phyloP scores from a whole-genome alignment of 768 basidiomycete genomes.

The Suillus hirtellus region DNA sequence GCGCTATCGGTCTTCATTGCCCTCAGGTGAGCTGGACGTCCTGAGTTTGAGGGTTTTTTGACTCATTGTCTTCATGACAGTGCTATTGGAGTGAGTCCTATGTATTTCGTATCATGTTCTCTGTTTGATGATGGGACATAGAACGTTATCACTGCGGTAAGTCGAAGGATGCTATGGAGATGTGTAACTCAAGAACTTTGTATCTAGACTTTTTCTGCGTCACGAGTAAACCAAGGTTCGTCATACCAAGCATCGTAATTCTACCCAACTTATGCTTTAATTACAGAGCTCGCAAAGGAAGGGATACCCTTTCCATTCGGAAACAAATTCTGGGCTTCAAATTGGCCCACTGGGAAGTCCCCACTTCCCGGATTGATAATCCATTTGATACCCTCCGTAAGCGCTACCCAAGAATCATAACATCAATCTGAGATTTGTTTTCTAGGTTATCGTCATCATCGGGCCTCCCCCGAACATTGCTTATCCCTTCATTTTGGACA shows the following conservation, averaged over 20 bases:
- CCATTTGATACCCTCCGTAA: constrained; percentile 52
- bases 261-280: not conserved
- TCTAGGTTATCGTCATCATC: constrained; percentile 54
- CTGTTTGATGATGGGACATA: constrained; percentile 5
- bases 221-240: constrained; percentile 53
- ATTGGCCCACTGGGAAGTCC: constrained; percentile 60
- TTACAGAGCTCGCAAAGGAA: constrained; percentile 57
- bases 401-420: constrained; percentile 7
- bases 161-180: constrained; percentile 8
- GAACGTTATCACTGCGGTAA: constrained; percentile 35
- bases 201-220: constrained; percentile 49
- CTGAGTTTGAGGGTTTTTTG: not conserved
- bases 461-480: constrained; percentile 52
- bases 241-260: not conserved
- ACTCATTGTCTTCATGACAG: constrained; percentile 20
- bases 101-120: not conserved
- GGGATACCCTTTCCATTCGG: constrained; percentile 60
- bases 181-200: not conserved
- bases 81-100: constrained; percentile 34
- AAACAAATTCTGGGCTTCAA: constrained; percentile 60
- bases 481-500: constrained; percentile 63
- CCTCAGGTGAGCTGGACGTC: constrained; percentile 40
- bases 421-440: constrained; percentile 38
- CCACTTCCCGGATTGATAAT: constrained; percentile 58
- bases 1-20: constrained; percentile 58